A percentile compares a stretch with the other conserved stretches of the same genome.
Conservation (phyloP, 2,329 filamentous ascomycete species). For the Trichoderma koningiopsis region DNA sequence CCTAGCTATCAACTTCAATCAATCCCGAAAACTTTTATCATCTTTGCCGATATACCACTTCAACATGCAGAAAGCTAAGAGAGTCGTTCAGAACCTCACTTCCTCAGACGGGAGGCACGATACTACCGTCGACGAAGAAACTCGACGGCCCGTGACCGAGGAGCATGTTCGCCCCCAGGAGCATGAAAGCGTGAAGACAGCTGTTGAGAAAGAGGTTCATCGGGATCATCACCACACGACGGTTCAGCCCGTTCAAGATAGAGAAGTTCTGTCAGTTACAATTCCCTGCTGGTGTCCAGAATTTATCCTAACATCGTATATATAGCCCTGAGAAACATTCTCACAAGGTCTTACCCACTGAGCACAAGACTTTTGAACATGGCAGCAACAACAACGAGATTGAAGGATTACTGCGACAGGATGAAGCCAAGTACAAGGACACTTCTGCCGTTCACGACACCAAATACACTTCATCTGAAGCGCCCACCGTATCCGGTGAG, state of each 20-base stretch:
- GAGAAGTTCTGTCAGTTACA: conserved; percentile 40
- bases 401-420: conserved; percentile 50
- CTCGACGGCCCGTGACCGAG: conserved; percentile 61
- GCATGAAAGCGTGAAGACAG: conserved; percentile 64
- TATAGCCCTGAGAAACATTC: conserved; percentile 61
- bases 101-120: conserved; percentile 64
- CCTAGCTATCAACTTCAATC: not conserved
- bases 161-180: conserved; percentile 62
- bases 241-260: conserved; percentile 59
- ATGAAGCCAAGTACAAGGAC: conserved; percentile 45
- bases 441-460: conserved; percentile 36
- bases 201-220: conserved; percentile 68
- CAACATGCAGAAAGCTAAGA: conserved; percentile 66
- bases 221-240: conserved; percentile 73
- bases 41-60: not conserved
- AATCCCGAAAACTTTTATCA: not conserved
- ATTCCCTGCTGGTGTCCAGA: not conserved
- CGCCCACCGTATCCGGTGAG: conserved; percentile 36
- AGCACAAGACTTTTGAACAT: conserved; percentile 64
- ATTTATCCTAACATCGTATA: not conserved
- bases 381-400: conserved; percentile 54
- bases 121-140: conserved; percentile 69
- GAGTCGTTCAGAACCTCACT: conserved; percentile 63
- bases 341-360: conserved; percentile 59
- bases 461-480: conserved; percentile 33